Evolutionary conservation across 805 yeast genomes (phyloP), one percentile per base, ranked within the genome.

Genomic region (Hanseniaspora lindneri): DNA sequence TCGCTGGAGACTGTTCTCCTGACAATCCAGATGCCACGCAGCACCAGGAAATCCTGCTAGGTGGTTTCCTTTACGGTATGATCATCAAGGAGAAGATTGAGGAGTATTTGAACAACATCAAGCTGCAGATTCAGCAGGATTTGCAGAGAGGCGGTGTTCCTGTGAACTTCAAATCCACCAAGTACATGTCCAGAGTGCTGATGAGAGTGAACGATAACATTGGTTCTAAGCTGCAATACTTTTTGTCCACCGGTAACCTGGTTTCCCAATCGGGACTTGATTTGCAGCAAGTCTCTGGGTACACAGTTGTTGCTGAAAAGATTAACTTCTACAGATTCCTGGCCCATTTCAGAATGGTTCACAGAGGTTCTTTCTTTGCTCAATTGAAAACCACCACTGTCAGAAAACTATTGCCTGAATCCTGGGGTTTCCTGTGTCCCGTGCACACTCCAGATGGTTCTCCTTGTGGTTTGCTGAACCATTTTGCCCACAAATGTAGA

Each of bases 381-480:
- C 95, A 89, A 66, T 75, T 92, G 68, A 92, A 92, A 64, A 92
- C 98, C 36, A 92, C 98, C 21, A 83, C 97, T 1, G 98, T 92
- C 42, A 79, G 98, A 71, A 92, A 92, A 65, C 71, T 92, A 58
- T 74, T 92, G 51, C 98, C 98, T 1, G 98, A 92, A 66, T 84
- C 96, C 1, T 92, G 98, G 98, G 98, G 98, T 3, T 92, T 92
- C 75, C 68, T 92, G 58, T 92, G 98, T 69, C 98, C 98, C 11
- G 98, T 92, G 21, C 98, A 92, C 66, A 92, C 98, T 13, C 98
- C 98, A 5, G 98, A 92, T 81, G 98, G 98, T 58, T 83, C 97
- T 44, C 98, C 98, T 19, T 92, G 98, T 79, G 98, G 98, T 71
- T 73, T 92, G 64, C 71, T 92, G 60, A 92, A 92, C 68, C 98